A percentile compares a stretch with the other conserved stretches of the same genome.
These are phyloP conservation scores for Fistulifera solaris DNA, from an alignment of 108 stramenopile species.

Conservation along the genomic window DNA sequence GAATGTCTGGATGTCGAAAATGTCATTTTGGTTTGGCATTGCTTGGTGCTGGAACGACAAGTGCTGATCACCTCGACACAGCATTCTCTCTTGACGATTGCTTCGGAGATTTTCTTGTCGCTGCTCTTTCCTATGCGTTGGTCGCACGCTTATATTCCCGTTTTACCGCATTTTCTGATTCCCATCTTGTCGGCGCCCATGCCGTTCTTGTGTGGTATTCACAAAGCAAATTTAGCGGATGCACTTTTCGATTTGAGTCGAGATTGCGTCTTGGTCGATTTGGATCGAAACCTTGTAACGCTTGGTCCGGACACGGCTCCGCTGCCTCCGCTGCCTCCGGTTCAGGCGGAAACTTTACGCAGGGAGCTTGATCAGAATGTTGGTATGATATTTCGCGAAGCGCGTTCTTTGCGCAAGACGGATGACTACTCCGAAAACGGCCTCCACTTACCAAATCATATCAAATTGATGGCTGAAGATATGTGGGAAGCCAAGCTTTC, in stretches of 20 bases:
- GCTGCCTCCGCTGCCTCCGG: constrained; percentile 55
- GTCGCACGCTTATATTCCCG: constrained; percentile 84
- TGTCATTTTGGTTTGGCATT: constrained; percentile 64
- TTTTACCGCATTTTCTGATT: constrained; percentile 68
- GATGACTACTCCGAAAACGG: constrained; percentile 72
- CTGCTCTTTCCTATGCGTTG: constrained; percentile 89
- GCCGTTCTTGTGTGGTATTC: constrained; percentile 77
- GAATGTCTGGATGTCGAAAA: constrained; percentile 81
- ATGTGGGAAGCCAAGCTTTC: constrained; percentile 67
- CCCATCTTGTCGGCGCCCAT: constrained; percentile 78
- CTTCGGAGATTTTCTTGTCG: constrained; percentile 78
- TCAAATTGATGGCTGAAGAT: constrained; percentile 65
- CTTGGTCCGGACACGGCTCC: constrained; percentile 51
- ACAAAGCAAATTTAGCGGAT: constrained; percentile 68
- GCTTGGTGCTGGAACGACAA: constrained; percentile 77
- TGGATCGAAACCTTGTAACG: constrained; percentile 69
- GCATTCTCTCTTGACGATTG: constrained; percentile 66
- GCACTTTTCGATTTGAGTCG: constrained; percentile 55
- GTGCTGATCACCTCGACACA: constrained; percentile 82
- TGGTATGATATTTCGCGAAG: constrained; percentile 67
- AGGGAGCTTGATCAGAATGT: constrained; percentile 48
- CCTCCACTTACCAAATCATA: constrained; percentile 45
- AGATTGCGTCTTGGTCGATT: constrained; percentile 80
- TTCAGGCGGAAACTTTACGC: constrained; percentile 32
- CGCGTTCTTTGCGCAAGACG: constrained; percentile 41